A percentile compares a stretch with the other conserved stretches of the same genome.
phyloP scores from a whole-genome alignment of 1,139 yeast species.

The Blastobotrys niveus region DNA sequence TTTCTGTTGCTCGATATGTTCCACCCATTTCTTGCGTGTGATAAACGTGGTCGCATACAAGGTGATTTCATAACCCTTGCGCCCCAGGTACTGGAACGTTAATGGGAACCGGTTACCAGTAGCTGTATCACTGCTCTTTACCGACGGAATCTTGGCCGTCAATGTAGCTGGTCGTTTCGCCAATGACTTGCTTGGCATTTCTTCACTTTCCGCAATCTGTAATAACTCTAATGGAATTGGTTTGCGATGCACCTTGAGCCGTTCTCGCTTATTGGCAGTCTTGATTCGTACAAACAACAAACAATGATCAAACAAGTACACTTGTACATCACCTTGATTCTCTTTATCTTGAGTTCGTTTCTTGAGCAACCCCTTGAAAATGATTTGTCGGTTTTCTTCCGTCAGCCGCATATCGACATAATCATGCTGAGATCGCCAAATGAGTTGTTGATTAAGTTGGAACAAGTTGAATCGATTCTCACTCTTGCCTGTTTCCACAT shows the following conservation, averaged over 20 bases:
- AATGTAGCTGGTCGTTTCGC: conserved; percentile 36
- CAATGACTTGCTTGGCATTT: conserved; percentile 53
- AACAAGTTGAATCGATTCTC: conserved; percentile 88
- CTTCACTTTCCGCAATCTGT: conserved; percentile 71
- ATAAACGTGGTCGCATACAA: conserved; percentile 59
- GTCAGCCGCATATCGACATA: conserved; percentile 80
- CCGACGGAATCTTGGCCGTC: conserved; percentile 23
- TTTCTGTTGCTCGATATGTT: conserved; percentile 75
- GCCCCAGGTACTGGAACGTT: conserved; percentile 51
- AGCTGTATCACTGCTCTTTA: conserved; percentile 18
- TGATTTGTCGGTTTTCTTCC: conserved; percentile 71
- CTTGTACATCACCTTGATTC: conserved; percentile 61
- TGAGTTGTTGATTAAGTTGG: conserved; percentile 70
- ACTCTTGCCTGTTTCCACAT: conserved; percentile 88
- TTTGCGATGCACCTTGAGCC: conserved; percentile 82
- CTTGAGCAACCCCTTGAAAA: conserved; percentile 71
- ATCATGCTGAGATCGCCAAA: conserved; percentile 68
- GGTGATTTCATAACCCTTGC: conserved; percentile 63
- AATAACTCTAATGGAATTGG: conserved; percentile 88
- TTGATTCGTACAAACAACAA: conserved; percentile 80
- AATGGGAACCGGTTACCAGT: conserved; percentile 41
- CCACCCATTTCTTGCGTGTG: conserved; percentile 75
- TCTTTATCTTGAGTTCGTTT: conserved; percentile 77
- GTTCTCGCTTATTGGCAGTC: conserved; percentile 83
- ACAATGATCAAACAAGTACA: conserved; percentile 85